Evolutionary conservation across 1,284 basidiomycete genomes (phyloP), one percentile per base, ranked within the genome.

Genomic region (Apiotrichum laibachii): DNA sequence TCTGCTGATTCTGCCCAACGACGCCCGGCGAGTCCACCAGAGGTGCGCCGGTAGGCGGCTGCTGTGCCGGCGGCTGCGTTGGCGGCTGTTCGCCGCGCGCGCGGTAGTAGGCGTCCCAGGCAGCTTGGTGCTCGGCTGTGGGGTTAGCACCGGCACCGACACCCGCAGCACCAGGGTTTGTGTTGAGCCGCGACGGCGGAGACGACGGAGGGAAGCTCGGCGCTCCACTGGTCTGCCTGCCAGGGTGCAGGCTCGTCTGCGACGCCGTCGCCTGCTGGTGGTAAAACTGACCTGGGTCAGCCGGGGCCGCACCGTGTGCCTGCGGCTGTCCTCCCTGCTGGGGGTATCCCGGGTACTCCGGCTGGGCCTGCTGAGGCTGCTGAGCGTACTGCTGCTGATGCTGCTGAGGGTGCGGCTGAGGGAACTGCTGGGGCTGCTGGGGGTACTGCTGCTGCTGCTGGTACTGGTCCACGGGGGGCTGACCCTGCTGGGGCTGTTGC

Each of bases 21-120:
- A 44, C 7, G 31, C 11, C 15, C 34, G 44, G 60, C 49, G 45
- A 33, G 45, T 21, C 50, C 26, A n/a, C 21, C 19, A 51, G 7
- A 2, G 50, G 50, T 9, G 21, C 22, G 13, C 8, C 19, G 43
- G 18, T n/a, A 5, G 8, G 16, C 16, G 55, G 49, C 0, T 35
- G 58, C 37, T 31, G 26, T 3, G 18, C 43, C 3, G 8, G 16
- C 4, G 55, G 49, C 0, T 35, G 58, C 37, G 21, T 31, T 49
- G 42, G 64, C 51, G 34, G 61, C 31, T 46, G 50, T 26, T 39
- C 43, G 11, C 55, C 61, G 15, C 61, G 66, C 42, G 68, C 65
- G 34, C 72, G 67, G 64, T 78, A 78, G 57, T 77, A 78, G 13
- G 73, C 75, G 35, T 75, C 72, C 78, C 78, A 79, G 9, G 75